Evolutionary conservation across 2,329 filamentous ascomycete species (phyloP).

Genomic region (Acrocalymma vagum): DNA sequence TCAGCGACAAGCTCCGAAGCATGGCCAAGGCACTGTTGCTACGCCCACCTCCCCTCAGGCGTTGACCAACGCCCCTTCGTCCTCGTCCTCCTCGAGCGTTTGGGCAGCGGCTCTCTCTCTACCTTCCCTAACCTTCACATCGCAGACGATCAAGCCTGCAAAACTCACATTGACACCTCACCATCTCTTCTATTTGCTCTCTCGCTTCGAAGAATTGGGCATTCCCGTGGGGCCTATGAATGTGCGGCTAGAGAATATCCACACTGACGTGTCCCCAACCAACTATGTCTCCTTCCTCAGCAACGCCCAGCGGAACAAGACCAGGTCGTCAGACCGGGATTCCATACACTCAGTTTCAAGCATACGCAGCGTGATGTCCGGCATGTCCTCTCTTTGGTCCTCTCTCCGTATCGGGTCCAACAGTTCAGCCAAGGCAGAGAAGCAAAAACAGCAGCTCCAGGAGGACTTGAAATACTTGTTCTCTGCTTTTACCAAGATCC

Average conservation of each 20-base stretch:
- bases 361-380: conserved; percentile 95
- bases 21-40: conserved; percentile 60
- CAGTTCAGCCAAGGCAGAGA: conserved; percentile 82
- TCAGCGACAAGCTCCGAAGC: conserved; percentile 74
- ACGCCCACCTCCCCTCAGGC: conserved; percentile 49
- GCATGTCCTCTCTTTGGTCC: conserved; percentile 93
- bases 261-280: conserved; percentile 83
- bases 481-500: conserved; percentile 98
- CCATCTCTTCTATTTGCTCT: conserved; percentile 95
- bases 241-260: conserved; percentile 91
- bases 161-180: conserved; percentile 94
- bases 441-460: conserved; percentile 84
- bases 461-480: conserved; percentile 95
- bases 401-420: conserved; percentile 85
- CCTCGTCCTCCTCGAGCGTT: conserved; percentile 69
- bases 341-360: conserved; percentile 97
- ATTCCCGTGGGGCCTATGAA: conserved; percentile 97
- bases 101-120: conserved; percentile 88
- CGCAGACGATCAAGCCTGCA: conserved; percentile 84
- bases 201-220: conserved; percentile 90
- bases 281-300: conserved; percentile 97
- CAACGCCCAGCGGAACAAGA: conserved; percentile 81
- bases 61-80: conserved; percentile 56
- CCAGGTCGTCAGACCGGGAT: conserved; percentile 81
- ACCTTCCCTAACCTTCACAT: conserved; percentile 83